Evolutionary conservation across 768 basidiomycete species (phyloP).

Genomic region (Suillus weaverae): DNA sequence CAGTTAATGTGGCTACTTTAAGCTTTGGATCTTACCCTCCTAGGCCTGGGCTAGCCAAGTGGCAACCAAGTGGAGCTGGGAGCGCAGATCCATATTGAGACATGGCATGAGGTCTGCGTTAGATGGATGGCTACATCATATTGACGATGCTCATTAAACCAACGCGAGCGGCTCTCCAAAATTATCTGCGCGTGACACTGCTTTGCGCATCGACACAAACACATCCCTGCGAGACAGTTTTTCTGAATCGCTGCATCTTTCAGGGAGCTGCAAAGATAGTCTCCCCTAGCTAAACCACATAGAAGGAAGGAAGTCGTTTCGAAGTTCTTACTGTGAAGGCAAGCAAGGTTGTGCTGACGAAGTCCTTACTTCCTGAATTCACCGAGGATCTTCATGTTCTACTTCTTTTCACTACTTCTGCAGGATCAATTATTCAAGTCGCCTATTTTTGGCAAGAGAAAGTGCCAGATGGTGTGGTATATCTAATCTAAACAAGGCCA

Average conservation of each 20-base stretch:
- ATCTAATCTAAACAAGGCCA: neutral
- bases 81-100: neutral
- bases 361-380: neutral
- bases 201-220: too few relatives aligned
- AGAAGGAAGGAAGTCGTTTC: neutral
- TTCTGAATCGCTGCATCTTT: neutral
- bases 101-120: neutral
- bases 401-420: neutral
- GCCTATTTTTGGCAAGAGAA: neutral
- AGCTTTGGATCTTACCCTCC: neutral
- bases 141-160: neutral
- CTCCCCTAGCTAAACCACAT: neutral
- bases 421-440: neutral
- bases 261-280: neutral
- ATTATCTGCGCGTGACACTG: neutral
- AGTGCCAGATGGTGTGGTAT: neutral
- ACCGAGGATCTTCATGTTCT: neutral
- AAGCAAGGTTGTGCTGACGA: neutral
- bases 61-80: neutral
- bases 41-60: neutral
- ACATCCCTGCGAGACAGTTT: neutral
- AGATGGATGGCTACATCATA: neutral
- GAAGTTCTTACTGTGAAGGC: neutral
- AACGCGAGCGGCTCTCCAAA: neutral
- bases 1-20: neutral